Evolutionary conservation across 805 yeast species (phyloP).

Genomic region (Suhomyces sp.): DNA sequence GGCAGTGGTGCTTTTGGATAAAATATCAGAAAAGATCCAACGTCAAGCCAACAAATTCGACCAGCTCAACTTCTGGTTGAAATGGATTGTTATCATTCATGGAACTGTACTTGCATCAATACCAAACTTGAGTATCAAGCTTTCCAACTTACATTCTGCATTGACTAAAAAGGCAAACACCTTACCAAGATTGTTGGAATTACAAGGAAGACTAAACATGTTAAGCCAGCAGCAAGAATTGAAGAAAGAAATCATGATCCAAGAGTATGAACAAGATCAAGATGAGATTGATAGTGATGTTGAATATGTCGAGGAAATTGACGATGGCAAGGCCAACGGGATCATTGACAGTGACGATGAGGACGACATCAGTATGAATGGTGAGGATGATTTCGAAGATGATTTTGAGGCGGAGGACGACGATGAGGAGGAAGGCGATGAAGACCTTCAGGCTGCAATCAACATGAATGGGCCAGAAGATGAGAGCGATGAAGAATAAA

Average conservation of each 20-base stretch:
- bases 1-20: constrained; percentile 49
- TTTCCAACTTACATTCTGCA: constrained; percentile 46
- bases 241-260: constrained; percentile 37
- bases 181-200: constrained; percentile 48
- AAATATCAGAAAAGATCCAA: constrained; percentile 50
- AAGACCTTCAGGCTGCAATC: constrained; percentile 9
- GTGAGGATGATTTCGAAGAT: constrained; percentile 16
- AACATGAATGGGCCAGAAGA: constrained; percentile 16
- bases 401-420: constrained; percentile 14
- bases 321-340: constrained; percentile 40
- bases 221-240: constrained; percentile 43
- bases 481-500: constrained; percentile 18
- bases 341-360: constrained; percentile 10
- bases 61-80: constrained; percentile 52
- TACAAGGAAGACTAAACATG: constrained; percentile 49
- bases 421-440: constrained; percentile 21
- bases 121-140: constrained; percentile 41
- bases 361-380: constrained; percentile 12
- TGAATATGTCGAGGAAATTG: constrained; percentile 71
- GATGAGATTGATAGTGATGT: constrained; percentile 47
- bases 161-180: constrained; percentile 48
- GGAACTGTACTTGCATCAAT: constrained; percentile 49
- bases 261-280: constrained; percentile 24
- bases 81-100: constrained; percentile 54
- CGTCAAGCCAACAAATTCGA: constrained; percentile 51